Conservation (phyloP, 345 rosid species). For the Sisymbrium altissimum region DNA sequence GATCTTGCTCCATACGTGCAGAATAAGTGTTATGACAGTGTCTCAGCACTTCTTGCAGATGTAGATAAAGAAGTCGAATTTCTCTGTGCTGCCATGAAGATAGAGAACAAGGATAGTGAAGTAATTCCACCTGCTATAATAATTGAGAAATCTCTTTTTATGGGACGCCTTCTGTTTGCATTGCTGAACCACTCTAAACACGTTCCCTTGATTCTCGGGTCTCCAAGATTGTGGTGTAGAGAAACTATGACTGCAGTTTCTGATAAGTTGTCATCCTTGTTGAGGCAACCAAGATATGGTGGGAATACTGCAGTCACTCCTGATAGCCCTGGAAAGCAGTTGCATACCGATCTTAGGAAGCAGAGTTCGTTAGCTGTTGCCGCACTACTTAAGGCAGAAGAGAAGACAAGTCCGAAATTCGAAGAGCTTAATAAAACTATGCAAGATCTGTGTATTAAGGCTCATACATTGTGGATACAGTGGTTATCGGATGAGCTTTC, state of each 20-base stretch:
- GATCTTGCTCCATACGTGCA: slow-evolving; percentile 79
- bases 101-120: slow-evolving; percentile 37
- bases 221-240: slow-evolving; percentile 93
- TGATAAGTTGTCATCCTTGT: slow-evolving; percentile 63
- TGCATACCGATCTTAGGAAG: slow-evolving; percentile 51
- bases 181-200: slow-evolving; percentile 76
- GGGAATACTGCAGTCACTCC: slow-evolving; percentile 41
- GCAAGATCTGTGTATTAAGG: slow-evolving; percentile 77
- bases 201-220: slow-evolving; percentile 76
- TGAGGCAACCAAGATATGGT: slow-evolving; percentile 56
- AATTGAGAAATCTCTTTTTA: slow-evolving; percentile 84
- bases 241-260: slow-evolving; percentile 51
- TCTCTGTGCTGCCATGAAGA: slow-evolving; percentile 52
- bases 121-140: slow-evolving; percentile 50
- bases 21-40: slow-evolving; percentile 70
- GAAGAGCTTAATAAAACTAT: slow-evolving; percentile 57
- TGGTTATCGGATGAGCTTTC: slow-evolving; percentile 89
- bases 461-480: slow-evolving; percentile 86
- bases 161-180: slow-evolving; percentile 91
- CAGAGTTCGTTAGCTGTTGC: slow-evolving; percentile 72
- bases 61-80: slow-evolving; percentile 64
- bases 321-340: slow-evolving; percentile 55
- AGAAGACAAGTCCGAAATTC: slow-evolving; percentile 67
- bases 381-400: slow-evolving; percentile 83
- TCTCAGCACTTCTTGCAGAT: slow-evolving; percentile 62